phyloP scores from a whole-genome alignment of 2,329 filamentous ascomycete genomes.

The Ophiocordyceps camponoti-saundersi region DNA sequence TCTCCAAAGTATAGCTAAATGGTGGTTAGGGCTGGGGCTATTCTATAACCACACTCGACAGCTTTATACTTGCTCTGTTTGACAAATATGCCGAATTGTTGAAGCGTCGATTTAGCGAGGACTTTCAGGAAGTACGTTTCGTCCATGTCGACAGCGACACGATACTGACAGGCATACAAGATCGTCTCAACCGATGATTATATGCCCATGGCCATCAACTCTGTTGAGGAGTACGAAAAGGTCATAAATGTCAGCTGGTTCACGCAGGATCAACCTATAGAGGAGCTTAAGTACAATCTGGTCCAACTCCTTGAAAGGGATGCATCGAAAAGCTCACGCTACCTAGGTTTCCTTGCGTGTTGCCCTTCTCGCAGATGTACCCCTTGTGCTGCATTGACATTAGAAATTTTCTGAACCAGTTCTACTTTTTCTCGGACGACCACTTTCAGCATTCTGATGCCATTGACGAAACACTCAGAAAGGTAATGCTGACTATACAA shows the following conservation, averaged over 20 bases:
- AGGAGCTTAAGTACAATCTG: conserved; percentile 56
- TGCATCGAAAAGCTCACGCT: conserved; percentile 1
- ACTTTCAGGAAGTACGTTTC: conserved; percentile 66
- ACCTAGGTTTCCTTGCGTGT: conserved; percentile 70
- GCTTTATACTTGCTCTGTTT: conserved; percentile 75
- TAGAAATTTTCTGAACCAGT: conserved; percentile 91
- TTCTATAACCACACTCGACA: conserved; percentile 63
- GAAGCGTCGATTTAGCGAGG: conserved; percentile 81
- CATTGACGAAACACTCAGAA: conserved; percentile 80
- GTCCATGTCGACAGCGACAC: neutral
- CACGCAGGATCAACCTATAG: conserved; percentile 58
- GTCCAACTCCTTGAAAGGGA: neutral
- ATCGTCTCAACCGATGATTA: conserved; percentile 89
- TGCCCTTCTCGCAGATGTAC: conserved; percentile 98
- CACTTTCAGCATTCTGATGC: conserved; percentile 82
- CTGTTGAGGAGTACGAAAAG: conserved; percentile 80
- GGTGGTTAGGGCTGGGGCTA: conserved; percentile 81
- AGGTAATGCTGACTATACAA: conserved; percentile 26
- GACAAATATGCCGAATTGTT: conserved; percentile 86
- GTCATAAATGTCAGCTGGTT: conserved; percentile 97
- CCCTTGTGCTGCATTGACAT: conserved; percentile 97
- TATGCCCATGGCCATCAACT: conserved; percentile 97
- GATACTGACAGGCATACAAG: conserved; percentile 13
- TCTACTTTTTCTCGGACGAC: conserved; percentile 94
- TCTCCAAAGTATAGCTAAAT: conserved; percentile 49